phyloP scores from a whole-genome alignment of 176 grass and related monocot genomes.

The Neostapfia colusana region DNA sequence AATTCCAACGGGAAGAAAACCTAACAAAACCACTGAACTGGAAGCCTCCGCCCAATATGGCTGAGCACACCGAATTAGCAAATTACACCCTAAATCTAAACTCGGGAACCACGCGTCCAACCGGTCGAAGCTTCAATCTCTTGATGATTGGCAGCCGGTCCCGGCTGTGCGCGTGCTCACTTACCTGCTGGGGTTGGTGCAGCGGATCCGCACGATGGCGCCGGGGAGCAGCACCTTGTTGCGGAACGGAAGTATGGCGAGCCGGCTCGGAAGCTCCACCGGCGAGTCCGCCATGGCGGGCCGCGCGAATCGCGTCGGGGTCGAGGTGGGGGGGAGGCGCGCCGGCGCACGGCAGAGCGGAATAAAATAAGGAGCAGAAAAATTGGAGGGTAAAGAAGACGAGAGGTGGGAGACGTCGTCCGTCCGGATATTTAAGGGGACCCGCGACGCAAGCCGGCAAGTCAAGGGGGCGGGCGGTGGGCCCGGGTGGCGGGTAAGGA shows the following conservation, averaged over 20 bases:
- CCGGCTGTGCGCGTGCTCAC: background rate
- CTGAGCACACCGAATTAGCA: background rate
- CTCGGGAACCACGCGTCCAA: background rate
- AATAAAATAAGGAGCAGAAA: background rate
- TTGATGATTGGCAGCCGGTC: too few species aligned
- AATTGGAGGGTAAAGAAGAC: slow-evolving; percentile 7
- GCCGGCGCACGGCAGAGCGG: slow-evolving; percentile 8
- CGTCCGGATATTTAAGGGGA: slow-evolving; percentile 35
- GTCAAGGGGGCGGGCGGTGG: slow-evolving; percentile 14
- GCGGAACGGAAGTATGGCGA: slow-evolving; percentile 91
- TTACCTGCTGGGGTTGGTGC: slow-evolving; percentile 94
- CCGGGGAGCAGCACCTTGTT: slow-evolving; percentile 95
- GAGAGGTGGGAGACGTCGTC: slow-evolving; percentile 29
- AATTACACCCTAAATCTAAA: slow-evolving; percentile 20
- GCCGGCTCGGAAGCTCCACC: slow-evolving; percentile 79
- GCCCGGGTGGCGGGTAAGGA: background rate
- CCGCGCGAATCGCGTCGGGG: slow-evolving; percentile 6
- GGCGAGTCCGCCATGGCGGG: slow-evolving; percentile 62
- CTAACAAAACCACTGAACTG: slow-evolving; percentile 34
- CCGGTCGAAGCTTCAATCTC: background rate
- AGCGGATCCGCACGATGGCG: slow-evolving; percentile 92
- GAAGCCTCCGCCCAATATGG: slow-evolving; percentile 17
- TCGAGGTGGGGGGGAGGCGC: background rate
- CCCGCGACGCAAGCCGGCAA: background rate
- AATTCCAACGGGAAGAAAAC: slow-evolving; percentile 4